A percentile compares a stretch with the other conserved stretches of the same genome.
These are phyloP conservation scores for Pelomyxa schiedti DNA, from an alignment of 78 protist genomes.

Conservation along the genomic window DNA sequence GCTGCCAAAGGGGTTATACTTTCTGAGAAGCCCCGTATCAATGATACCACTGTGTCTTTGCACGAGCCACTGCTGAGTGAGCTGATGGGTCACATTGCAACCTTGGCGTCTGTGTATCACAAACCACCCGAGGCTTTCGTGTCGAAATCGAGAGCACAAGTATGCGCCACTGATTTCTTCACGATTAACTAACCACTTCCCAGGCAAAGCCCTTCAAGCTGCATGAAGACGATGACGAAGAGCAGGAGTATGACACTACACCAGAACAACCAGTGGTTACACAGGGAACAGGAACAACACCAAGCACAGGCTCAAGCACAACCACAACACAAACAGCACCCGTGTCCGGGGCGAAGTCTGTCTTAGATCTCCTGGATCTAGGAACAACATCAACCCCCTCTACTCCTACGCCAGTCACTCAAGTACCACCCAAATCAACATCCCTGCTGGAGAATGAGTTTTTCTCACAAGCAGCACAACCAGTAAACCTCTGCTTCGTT, in stretches of 20 bases:
- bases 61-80: slow-evolving; percentile 74
- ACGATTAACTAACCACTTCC: not conserved
- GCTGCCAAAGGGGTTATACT: slow-evolving; percentile 89
- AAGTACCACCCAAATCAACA: not conserved
- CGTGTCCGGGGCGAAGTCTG: not conserved
- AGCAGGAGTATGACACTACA: not conserved
- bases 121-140: slow-evolving; percentile 77
- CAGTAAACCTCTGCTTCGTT: not conserved
- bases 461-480: not conserved
- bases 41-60: slow-evolving; percentile 67
- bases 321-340: not conserved
- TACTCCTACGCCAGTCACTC: not conserved
- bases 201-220: not conserved
- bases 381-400: not conserved
- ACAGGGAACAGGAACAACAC: not conserved
- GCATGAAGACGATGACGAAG: not conserved
- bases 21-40: slow-evolving; percentile 81
- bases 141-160: slow-evolving; percentile 14
- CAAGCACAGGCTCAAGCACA: not conserved
- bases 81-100: slow-evolving; percentile 70
- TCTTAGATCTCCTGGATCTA: not conserved
- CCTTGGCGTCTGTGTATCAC: slow-evolving; percentile 93
- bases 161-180: not conserved
- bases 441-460: no score
- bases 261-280: no score